Evolutionary conservation across 441 rosid species (phyloP).

Genomic region (Populus hybrid): DNA sequence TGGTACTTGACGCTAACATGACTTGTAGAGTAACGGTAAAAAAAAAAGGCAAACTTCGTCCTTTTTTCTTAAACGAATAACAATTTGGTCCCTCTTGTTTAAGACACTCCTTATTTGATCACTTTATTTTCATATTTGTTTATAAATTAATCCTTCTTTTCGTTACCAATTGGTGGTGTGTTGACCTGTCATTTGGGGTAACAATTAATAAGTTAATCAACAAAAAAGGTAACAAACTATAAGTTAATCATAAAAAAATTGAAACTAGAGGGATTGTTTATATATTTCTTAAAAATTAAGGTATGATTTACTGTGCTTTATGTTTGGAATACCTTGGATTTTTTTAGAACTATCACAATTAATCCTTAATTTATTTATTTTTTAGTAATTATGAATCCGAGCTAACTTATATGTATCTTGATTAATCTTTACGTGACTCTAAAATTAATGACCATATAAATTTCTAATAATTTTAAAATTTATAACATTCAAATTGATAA

Average conservation of each 20-base stretch:
- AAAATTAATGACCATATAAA: accelerated
- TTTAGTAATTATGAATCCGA: accelerated
- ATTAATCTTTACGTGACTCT: accelerated
- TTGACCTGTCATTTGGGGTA: not conserved
- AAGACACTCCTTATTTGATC: not conserved
- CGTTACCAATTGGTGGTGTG: not conserved
- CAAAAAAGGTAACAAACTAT: not conserved
- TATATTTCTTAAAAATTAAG: too few species aligned
- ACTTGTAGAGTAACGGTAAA: too few species aligned
- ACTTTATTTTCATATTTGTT: too few species aligned
- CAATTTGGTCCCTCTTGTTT: not conserved
- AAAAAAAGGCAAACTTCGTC: not conserved
- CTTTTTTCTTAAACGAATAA: too few species aligned
- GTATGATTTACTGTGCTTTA: not conserved
- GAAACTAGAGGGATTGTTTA: not conserved
- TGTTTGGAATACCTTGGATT: too few species aligned
- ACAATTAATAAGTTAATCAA: not conserved
- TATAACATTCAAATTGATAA: accelerated
- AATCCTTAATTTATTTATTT: too few species aligned
- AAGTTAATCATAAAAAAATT: not conserved
- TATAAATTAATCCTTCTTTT: not conserved
- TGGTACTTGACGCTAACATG: too few species aligned
- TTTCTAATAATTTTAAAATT: accelerated
- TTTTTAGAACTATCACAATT: too few species aligned
- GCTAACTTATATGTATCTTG: accelerated